Conservation (phyloP, 441 rosid genomes). For the Pelargonium australe region DNA sequence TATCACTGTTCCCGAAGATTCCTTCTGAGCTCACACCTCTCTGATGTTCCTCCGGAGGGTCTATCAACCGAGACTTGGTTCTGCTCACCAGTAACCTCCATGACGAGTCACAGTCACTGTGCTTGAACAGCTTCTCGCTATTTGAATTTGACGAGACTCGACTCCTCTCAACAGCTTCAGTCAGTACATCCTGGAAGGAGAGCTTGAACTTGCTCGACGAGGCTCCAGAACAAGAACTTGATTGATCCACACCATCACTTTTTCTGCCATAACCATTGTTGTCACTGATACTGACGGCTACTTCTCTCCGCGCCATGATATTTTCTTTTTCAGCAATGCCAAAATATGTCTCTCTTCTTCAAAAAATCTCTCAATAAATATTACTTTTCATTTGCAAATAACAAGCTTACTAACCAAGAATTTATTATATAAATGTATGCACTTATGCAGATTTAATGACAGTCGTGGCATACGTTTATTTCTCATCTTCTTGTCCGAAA, state of each 20-base stretch:
- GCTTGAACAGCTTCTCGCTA: background rate
- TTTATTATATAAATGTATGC: too few relatives aligned
- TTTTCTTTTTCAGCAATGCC: background rate
- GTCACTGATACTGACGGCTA: background rate
- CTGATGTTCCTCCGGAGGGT: constrained; percentile 31
- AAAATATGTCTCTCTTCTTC: background rate
- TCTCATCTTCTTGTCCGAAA: background rate
- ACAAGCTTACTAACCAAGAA: background rate
- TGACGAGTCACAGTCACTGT: background rate
- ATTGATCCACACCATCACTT: background rate
- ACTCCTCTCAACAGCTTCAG: background rate
- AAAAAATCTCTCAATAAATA: too few relatives aligned
- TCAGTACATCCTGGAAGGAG: background rate
- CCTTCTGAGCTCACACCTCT: constrained; percentile 31
- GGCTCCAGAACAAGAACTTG: background rate
- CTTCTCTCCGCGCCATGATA: background rate
- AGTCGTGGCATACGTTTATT: too few relatives aligned
- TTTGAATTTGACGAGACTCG: background rate
- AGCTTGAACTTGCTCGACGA: background rate
- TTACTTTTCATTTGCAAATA: too few relatives aligned
- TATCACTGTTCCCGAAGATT: background rate
- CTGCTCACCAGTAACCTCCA: constrained; percentile 54
- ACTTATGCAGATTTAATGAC: too few relatives aligned
- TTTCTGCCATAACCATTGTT: background rate
- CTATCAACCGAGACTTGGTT: constrained; percentile 76